A percentile compares a stretch with the other conserved stretches of the same genome.
Evolutionary conservation across 164 flowering plant genomes (phyloP).

Genomic region (Tetracentron sinense): DNA sequence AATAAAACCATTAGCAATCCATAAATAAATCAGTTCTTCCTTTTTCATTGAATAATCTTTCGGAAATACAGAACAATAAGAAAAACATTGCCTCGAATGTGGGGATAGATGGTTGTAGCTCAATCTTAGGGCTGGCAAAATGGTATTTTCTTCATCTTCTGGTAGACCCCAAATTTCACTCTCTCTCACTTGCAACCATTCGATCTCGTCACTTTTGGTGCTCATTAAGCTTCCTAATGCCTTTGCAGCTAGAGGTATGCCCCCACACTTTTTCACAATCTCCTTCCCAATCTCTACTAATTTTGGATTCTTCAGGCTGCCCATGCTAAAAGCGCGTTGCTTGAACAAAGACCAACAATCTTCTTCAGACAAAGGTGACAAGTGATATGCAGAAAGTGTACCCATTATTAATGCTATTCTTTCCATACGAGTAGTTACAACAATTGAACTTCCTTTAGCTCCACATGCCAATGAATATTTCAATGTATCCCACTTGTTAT

Average conservation of each 20-base stretch:
- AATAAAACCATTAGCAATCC: conserved; percentile 9
- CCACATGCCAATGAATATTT: conserved; percentile 9
- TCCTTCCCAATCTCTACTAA: conserved; percentile 17
- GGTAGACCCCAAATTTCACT: conserved; percentile 14
- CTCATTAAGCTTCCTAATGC: conserved; percentile 16
- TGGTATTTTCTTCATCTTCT: conserved; percentile 4
- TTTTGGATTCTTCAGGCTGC: neutral
- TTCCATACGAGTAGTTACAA: conserved; percentile 16
- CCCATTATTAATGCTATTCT: conserved; percentile 10
- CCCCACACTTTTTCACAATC: conserved; percentile 20
- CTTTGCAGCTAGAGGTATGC: conserved; percentile 14
- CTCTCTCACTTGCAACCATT: conserved; percentile 15
- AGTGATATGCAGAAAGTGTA: neutral
- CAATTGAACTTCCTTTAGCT: conserved; percentile 12
- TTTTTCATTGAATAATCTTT: conserved; percentile 8
- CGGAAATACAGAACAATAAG: conserved; percentile 12
- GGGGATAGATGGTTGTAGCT: conserved; percentile 18
- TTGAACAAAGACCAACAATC: conserved; percentile 17
- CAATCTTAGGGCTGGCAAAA: conserved; percentile 12
- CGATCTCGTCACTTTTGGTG: conserved; percentile 9
- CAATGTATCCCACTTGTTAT: conserved; percentile 12
- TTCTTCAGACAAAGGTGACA: conserved; percentile 11
- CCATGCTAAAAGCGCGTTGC: conserved; percentile 10
- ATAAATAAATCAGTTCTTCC: conserved; percentile 10
- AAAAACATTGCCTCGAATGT: conserved; percentile 13